phyloP scores from a whole-genome alignment of 2,329 filamentous ascomycete genomes.

The Phoma sp. region DNA sequence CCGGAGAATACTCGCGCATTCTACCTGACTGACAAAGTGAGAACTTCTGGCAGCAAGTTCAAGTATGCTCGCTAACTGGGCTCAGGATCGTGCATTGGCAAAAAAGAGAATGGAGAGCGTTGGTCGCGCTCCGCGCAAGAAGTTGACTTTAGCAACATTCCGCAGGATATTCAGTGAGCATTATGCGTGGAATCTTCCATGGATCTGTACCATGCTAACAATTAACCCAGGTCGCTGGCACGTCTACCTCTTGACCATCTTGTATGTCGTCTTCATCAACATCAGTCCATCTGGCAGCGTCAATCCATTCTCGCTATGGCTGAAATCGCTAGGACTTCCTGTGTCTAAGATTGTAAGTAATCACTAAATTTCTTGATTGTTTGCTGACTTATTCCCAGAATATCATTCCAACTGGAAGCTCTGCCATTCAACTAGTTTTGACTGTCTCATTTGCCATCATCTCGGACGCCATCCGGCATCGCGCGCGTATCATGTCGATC shows the following conservation, averaged over 20 bases:
- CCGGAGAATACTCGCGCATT: constrained; percentile 25
- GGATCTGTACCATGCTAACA: not conserved
- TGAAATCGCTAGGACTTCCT: constrained; percentile 20
- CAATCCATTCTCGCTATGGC: constrained; percentile 31
- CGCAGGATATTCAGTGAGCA: constrained; percentile 24
- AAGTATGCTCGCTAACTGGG: not conserved
- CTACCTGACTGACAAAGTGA: constrained; percentile 22
- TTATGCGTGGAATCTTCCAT: not conserved
- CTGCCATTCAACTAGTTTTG: constrained; percentile 26
- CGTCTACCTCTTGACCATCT: constrained; percentile 25
- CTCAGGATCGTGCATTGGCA: constrained; percentile 20
- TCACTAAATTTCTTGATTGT: no score
- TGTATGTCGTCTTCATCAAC: constrained; percentile 32
- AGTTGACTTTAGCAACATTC: constrained; percentile 21
- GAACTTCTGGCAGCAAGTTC: not conserved
- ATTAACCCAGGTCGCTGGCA: constrained; percentile 24
- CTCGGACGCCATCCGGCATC: constrained; percentile 26
- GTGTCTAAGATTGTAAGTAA: constrained; percentile 24
- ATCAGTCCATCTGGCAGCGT: constrained; percentile 22
- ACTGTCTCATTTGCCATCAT: constrained; percentile 27
- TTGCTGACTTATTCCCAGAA: constrained; percentile 15
- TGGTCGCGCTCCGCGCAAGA: constrained; percentile 25
- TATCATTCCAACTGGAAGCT: constrained; percentile 27
- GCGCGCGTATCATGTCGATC: constrained; percentile 26
- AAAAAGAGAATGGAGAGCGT: constrained; percentile 24